phyloP scores from a whole-genome alignment of 2,329 filamentous ascomycete species.

The Colletotrichum phormii region DNA sequence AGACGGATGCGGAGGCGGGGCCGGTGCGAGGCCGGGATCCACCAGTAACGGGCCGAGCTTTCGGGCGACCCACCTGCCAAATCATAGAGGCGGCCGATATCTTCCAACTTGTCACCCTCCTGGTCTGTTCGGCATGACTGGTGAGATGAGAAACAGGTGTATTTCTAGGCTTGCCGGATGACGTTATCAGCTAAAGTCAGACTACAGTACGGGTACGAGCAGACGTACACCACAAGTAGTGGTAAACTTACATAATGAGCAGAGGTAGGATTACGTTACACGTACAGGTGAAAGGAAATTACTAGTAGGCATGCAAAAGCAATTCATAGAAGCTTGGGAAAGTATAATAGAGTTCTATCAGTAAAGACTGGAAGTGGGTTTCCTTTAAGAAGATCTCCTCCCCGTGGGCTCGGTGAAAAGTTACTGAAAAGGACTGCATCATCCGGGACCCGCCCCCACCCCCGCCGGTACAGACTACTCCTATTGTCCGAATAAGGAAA shows the following conservation, averaged over 20 bases:
- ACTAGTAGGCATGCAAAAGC: not conserved
- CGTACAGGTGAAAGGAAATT: not conserved
- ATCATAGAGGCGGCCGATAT: not conserved
- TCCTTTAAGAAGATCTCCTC: not conserved
- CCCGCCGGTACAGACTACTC: not conserved
- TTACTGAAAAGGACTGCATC: not conserved
- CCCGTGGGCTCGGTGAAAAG: not conserved
- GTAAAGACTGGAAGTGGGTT: not conserved
- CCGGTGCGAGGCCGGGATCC: not conserved
- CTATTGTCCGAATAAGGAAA: not conserved
- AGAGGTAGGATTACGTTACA: not conserved
- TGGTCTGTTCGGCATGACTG: not conserved
- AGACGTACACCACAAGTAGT: too few species aligned
- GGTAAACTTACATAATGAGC: not conserved
- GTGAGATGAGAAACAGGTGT: not conserved
- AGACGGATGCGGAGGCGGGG: not conserved
- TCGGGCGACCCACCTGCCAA: not conserved
- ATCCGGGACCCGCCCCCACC: not conserved
- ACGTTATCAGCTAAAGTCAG: too few species aligned
- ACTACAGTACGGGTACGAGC: too few species aligned
- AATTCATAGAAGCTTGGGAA: not conserved
- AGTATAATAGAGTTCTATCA: not conserved
- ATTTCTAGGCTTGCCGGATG: not conserved
- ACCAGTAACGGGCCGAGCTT: not conserved
- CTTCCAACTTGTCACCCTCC: not conserved